Base-by-base conservation (phyloP, 108 stramenopile genomes). In the Skeletonema costatum region DNA sequence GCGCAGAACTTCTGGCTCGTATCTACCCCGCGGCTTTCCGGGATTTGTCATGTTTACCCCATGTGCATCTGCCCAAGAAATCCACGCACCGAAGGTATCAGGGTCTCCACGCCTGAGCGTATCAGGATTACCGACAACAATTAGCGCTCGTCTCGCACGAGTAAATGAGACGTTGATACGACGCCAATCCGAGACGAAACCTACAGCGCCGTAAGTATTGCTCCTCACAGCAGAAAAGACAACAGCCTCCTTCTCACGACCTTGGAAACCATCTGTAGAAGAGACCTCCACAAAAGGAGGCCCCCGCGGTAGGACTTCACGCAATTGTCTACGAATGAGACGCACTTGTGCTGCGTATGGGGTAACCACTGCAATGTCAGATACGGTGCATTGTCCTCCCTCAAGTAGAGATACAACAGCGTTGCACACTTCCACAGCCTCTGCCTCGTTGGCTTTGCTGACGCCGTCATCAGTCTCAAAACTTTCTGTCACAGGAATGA, bases 111-210 rank as follows among this genome's bases (percentile, higher is more conserved):
- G 78, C 16, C 92, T 77, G 12, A 97, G 80, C n/a, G 95, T 96
- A 62, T 89, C 87, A 48, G 93, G 93, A 84, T 98, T 96, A 50
- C 96, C 96, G 70, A 98, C 88, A 25, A 98, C 93, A 71, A 94
- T 96, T 12, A 97, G 83, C 2, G 91, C 97, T 35, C 99, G 87
- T 39, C 97, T 83, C 19, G 98, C 98, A 30, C 99, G 93, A 12
- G 99, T 99, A 59, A 99, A 98, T 30, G 97, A 97, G 64, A 99
- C 99, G 78, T 99, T 99, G 62, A 99, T 90, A 31, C 99, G 97
- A 14, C 99, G 85, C 91, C 95, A 97, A 78, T 99, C 99, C 10
- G 89, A 86, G 6, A 99, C 95, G 76, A 99, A 99, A 1, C 99
- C 99, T 36, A 99, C 97, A 29, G 86, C 78, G 33, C 97, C 96